phyloP scores from a whole-genome alignment of 2,329 filamentous ascomycete genomes.

The Ploettnerulaceae sp. region DNA sequence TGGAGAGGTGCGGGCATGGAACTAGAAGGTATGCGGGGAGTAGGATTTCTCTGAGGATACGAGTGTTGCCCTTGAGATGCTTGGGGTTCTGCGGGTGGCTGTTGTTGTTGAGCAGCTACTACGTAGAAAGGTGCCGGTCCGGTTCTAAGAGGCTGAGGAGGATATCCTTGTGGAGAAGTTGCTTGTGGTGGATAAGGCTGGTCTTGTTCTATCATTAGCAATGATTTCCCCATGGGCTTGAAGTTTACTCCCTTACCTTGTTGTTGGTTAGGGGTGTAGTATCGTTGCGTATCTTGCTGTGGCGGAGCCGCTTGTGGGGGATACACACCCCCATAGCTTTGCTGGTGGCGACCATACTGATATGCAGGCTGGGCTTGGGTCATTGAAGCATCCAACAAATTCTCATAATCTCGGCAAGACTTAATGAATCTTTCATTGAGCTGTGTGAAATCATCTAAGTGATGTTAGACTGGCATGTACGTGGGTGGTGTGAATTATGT shows the following conservation, averaged over 20 bases:
- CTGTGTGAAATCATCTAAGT: constrained; percentile 92
- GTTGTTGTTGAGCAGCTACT: constrained; percentile 38
- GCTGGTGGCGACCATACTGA: constrained; percentile 58
- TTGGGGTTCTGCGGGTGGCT: constrained; percentile 31
- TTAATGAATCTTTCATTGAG: constrained; percentile 99
- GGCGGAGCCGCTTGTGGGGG: constrained; percentile 34
- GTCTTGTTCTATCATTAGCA: constrained; percentile 18
- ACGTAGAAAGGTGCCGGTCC: constrained; percentile 61
- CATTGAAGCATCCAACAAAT: constrained; percentile 94
- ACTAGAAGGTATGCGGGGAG: constrained; percentile 45
- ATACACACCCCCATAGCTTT: constrained; percentile 37
- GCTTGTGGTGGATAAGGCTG: constrained; percentile 44
- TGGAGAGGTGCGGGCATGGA: constrained; percentile 45
- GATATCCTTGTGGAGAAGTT: constrained; percentile 51
- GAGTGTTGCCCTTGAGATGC: constrained; percentile 32
- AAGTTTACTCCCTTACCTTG: constrained; percentile 24
- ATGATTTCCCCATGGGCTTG: background rate
- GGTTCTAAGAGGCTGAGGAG: constrained; percentile 47
- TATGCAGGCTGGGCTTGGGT: constrained; percentile 78
- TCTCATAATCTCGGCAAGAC: constrained; percentile 91
- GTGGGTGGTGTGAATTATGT: constrained; percentile 7
- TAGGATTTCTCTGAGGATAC: constrained; percentile 49
- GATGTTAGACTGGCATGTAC: constrained; percentile 17
- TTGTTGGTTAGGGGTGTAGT: constrained; percentile 57
- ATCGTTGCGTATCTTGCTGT: constrained; percentile 60